Percentiles rank a stretch among this genome's conserved stretches.
Conservation (phyloP, 169 alveolate genomes). For the Plasmodium coatneyi region DNA sequence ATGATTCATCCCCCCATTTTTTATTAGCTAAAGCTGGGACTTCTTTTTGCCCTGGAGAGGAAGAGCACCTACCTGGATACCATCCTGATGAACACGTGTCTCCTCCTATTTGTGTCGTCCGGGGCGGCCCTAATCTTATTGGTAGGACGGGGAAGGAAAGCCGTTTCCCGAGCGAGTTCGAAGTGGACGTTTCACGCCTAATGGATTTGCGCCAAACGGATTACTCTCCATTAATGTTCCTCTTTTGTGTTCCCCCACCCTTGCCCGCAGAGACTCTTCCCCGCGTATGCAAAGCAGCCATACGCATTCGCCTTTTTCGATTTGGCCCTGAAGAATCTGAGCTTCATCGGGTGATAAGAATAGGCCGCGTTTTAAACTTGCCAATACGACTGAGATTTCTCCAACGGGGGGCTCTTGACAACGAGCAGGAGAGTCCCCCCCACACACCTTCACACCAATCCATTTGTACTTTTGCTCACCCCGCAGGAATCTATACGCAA, state of each 20-base stretch:
- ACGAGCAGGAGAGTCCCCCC: not conserved
- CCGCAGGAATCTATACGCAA: not conserved
- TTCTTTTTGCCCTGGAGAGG: slow-evolving; percentile 18
- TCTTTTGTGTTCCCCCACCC: not conserved
- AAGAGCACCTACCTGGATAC: slow-evolving; percentile 19
- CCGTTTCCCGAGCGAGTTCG: not conserved
- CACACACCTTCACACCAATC: not conserved
- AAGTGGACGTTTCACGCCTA: not conserved
- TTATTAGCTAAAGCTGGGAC: slow-evolving; percentile 30
- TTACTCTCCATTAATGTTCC: not conserved
- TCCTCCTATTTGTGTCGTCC: slow-evolving; percentile 40
- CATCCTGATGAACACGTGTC: slow-evolving; percentile 59
- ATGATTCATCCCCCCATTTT: not conserved
- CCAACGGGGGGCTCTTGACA: not conserved
- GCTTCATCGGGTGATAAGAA: slow-evolving; percentile 25
- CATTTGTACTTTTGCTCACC: not conserved
- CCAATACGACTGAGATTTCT: not conserved
- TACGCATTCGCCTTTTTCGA: slow-evolving; percentile 13
- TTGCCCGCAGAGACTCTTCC: slow-evolving; percentile 17
- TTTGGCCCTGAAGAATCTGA: not conserved
- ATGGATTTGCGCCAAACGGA: not conserved
- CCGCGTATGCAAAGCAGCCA: not conserved
- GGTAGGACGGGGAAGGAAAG: not conserved
- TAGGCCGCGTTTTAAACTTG: not conserved
- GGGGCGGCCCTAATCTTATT: slow-evolving; percentile 17